Percentiles rank a stretch among this genome's conserved stretches.
These are phyloP conservation scores for Cerrena zonata DNA, from an alignment of 1,284 basidiomycete species.

Conservation along the genomic window DNA sequence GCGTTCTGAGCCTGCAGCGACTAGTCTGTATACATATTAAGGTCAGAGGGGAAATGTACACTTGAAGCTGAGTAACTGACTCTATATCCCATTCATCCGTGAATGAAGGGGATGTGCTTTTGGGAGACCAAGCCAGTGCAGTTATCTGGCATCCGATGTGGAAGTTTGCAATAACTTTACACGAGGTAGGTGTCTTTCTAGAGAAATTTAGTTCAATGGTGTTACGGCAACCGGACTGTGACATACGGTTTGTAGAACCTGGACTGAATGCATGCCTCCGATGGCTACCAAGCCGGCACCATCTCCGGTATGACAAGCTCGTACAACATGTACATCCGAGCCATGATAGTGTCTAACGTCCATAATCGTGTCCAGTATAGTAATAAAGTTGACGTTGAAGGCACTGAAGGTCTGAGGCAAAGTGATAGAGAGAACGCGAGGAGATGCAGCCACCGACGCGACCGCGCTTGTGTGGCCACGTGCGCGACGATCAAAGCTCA, in stretches of 20 bases:
- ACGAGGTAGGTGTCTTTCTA: conserved; percentile 33
- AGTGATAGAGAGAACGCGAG: neutral
- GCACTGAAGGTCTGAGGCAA: neutral
- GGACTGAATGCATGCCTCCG: conserved; percentile 64
- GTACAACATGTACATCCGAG: conserved; percentile 53
- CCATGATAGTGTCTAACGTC: conserved; percentile 55
- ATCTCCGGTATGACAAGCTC: conserved; percentile 57
- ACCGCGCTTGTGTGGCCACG: neutral
- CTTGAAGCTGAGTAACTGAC: conserved; percentile 40
- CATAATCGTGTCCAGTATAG: conserved; percentile 29
- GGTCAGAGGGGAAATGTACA: neutral
- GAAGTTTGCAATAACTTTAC: conserved; percentile 58
- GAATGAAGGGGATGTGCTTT: conserved; percentile 56
- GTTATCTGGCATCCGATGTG: conserved; percentile 67
- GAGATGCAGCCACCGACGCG: conserved; percentile 11
- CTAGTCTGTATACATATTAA: conserved; percentile 41
- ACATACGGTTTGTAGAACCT: conserved; percentile 60
- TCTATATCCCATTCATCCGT: conserved; percentile 66
- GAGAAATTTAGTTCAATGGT: conserved; percentile 14
- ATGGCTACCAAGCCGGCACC: conserved; percentile 64
- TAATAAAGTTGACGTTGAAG: neutral
- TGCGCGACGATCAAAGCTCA: conserved; percentile 3
- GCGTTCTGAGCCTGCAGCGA: conserved; percentile 61
- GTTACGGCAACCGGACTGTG: conserved; percentile 11
- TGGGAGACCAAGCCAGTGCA: conserved; percentile 72